Conservation (phyloP, 1,284 basidiomycete species). For the Ustilago xerochloae region DNA sequence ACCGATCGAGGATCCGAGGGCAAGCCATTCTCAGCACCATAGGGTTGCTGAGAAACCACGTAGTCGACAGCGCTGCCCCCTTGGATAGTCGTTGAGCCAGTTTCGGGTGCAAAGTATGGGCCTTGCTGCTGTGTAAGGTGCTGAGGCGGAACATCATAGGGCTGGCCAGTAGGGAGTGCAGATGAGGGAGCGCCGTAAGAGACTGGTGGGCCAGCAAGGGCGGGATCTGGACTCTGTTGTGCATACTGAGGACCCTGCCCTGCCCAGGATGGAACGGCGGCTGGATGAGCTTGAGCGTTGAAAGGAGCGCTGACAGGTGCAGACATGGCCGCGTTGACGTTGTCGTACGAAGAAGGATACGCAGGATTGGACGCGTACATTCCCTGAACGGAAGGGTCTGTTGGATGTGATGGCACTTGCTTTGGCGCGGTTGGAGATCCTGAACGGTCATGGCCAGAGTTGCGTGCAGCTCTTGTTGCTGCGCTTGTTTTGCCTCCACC, state of each 20-base stretch:
- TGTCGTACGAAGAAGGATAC: conserved; percentile 15
- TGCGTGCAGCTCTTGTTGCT: conserved; percentile 24
- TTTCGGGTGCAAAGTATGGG: conserved; percentile 20
- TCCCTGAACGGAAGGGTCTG: conserved; percentile 1
- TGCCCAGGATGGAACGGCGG: conserved; percentile 11
- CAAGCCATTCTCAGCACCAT: conserved; percentile 1
- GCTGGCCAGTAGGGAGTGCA: not conserved
- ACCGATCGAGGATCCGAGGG: conserved; percentile 1
- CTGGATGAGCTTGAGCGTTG: conserved; percentile 6
- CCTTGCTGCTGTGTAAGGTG: conserved; percentile 23
- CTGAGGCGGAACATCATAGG: conserved; percentile 15
- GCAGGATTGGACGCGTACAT: conserved; percentile 8
- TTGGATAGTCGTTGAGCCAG: conserved; percentile 5
- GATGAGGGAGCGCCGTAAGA: not conserved
- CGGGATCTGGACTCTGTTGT: conserved; percentile 8
- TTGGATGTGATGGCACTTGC: not conserved
- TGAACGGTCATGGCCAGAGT: conserved; percentile 12
- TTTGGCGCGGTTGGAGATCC: conserved; percentile 10
- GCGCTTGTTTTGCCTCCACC: conserved; percentile 34
- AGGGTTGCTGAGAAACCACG: conserved; percentile 7
- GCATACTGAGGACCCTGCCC: conserved; percentile 19
- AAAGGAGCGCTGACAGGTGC: conserved; percentile 1
- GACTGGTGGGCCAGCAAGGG: not conserved
- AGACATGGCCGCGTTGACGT: not conserved
- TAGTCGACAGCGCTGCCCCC: conserved; percentile 4